Conservation (phyloP, 331 rosid species). For the Acacia pycnantha region DNA sequence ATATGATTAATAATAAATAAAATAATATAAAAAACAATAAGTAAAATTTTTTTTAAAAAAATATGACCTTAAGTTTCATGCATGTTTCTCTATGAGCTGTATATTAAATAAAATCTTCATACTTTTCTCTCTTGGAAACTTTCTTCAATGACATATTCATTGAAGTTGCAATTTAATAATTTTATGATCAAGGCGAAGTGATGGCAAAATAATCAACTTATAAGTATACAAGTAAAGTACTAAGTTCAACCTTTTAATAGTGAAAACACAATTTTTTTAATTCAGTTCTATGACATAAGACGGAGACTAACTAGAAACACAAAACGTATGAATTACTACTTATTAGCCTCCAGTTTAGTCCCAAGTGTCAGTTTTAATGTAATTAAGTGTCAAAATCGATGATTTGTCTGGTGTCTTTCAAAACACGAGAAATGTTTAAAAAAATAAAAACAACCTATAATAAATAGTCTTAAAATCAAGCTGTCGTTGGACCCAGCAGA, state of each 20-base stretch:
- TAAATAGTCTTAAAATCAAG: constrained; percentile 18
- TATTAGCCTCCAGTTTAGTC: not conserved
- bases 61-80: no score
- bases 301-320: not conserved
- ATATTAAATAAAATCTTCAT: not conserved
- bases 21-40: no score
- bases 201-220: not conserved
- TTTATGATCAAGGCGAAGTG: not conserved
- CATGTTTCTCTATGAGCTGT: not conserved
- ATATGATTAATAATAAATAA: not conserved
- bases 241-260: not conserved
- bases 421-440: not conserved
- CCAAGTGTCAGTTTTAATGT: not conserved
- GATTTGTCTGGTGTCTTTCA: not conserved
- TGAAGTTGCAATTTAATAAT: not conserved
- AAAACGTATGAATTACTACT: not conserved
- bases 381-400: constrained; percentile 12
- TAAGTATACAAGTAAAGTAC: not conserved
- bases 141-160: not conserved
- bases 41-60: not conserved
- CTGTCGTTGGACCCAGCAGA: not conserved
- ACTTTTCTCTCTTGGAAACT: not conserved
- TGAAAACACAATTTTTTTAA: not conserved
- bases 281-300: not conserved
- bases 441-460: not conserved